phyloP scores from a whole-genome alignment of 1,284 basidiomycete genomes.

The Malassezia furfur region DNA sequence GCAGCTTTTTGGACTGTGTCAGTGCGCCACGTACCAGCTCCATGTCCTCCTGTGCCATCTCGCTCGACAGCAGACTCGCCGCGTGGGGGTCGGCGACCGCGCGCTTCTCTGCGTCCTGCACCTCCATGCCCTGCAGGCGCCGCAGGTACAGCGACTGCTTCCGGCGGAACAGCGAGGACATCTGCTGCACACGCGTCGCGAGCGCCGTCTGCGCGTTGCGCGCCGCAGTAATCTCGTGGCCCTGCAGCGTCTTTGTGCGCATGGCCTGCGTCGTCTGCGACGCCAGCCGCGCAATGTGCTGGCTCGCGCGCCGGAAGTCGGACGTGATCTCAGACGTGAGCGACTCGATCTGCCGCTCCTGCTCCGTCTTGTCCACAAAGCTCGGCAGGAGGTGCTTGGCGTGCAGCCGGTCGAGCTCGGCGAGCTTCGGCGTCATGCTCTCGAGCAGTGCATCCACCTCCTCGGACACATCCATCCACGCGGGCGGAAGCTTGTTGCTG shows the following conservation, averaged over 20 bases:
- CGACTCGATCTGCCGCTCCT: conserved; percentile 85
- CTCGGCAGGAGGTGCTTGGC: conserved; percentile 90
- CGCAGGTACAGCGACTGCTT: conserved; percentile 96
- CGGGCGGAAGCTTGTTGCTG: conserved; percentile 31
- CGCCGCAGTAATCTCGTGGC: conserved; percentile 52
- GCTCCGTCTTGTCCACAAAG: conserved; percentile 82
- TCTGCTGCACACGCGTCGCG: conserved; percentile 84
- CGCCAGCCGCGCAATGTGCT: conserved; percentile 29
- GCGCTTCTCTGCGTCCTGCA: conserved; percentile 30
- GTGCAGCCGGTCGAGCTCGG: conserved; percentile 80
- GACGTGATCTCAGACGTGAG: conserved; percentile 75
- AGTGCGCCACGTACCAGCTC: conserved; percentile 20
- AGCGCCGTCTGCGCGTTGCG: conserved; percentile 95
- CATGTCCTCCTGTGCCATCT: conserved; percentile 37
- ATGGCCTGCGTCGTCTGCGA: conserved; percentile 49
- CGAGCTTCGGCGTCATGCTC: conserved; percentile 29
- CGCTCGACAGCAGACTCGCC: conserved; percentile 21
- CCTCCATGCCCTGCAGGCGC: conserved; percentile 58
- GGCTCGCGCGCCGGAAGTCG: conserved; percentile 34
- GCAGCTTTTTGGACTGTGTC: not conserved
- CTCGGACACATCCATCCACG: conserved; percentile 43
- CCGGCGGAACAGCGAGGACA: conserved; percentile 86
- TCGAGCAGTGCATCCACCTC: conserved; percentile 31
- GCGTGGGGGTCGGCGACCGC: conserved; percentile 18
- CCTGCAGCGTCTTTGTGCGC: conserved; percentile 20